Conservation (phyloP, 805 yeast species). For the Brettanomyces bruxellensis region DNA sequence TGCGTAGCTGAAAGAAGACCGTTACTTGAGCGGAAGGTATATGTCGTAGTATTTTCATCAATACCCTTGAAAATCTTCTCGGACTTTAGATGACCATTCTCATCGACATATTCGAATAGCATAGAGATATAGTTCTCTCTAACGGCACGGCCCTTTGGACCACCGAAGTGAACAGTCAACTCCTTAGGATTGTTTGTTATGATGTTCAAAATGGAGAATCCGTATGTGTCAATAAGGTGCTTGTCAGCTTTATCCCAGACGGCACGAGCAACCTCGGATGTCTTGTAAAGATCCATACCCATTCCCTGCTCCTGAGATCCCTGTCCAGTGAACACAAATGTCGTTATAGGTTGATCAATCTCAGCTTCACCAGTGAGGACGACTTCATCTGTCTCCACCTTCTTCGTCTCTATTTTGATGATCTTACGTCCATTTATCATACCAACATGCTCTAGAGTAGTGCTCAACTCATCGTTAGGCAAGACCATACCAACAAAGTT, state of each 20-base stretch:
- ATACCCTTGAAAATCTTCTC: conserved; percentile 95
- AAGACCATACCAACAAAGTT: conserved; percentile 93
- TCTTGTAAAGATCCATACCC: conserved; percentile 98
- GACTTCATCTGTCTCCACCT: conserved; percentile 64
- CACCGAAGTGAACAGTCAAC: conserved; percentile 94
- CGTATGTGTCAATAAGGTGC: conserved; percentile 89
- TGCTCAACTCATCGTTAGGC: conserved; percentile 85
- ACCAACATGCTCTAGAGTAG: conserved; percentile 90
- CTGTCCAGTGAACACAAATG: conserved; percentile 98
- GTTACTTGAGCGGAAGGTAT: conserved; percentile 84
- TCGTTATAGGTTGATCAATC: conserved; percentile 94
- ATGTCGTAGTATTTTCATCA: conserved; percentile 69
- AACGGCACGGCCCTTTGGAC: conserved; percentile 91
- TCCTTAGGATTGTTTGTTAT: conserved; percentile 94
- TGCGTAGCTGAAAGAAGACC: conserved; percentile 97
- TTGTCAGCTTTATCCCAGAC: conserved; percentile 98
- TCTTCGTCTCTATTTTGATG: conserved; percentile 82
- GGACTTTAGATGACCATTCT: conserved; percentile 71
- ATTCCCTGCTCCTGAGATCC: conserved; percentile 99
- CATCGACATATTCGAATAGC: conserved; percentile 94
- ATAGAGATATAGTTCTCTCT: conserved; percentile 90
- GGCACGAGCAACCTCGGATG: conserved; percentile 82
- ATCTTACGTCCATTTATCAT: conserved; percentile 99
- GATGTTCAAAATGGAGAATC: conserved; percentile 93
- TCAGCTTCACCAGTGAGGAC: conserved; percentile 96